Percentiles rank a stretch among this genome's conserved stretches.
phyloP scores from a whole-genome alignment of 1,284 basidiomycete genomes.

The Cerioporus squamosus region DNA sequence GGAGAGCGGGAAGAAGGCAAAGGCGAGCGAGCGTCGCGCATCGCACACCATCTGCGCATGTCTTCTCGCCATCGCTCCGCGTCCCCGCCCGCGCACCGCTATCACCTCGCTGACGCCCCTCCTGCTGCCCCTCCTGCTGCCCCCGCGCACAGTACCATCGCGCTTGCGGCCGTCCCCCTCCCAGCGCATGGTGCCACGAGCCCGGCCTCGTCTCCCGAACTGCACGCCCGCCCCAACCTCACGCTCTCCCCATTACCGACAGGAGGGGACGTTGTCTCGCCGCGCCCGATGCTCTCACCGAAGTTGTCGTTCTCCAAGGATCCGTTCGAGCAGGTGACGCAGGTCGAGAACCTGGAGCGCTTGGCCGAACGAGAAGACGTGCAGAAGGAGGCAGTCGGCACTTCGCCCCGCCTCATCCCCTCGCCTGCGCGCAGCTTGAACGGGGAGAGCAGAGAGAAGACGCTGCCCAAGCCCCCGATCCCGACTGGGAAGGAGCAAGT shows the following conservation, averaged over 20 bases:
- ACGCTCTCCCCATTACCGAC: conserved; percentile 25
- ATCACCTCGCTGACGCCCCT: conserved; percentile 31
- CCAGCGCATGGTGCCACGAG: conserved; percentile 6
- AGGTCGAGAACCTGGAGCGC: conserved; percentile 65
- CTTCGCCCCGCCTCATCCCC: conserved; percentile 24
- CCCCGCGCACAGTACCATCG: not conserved
- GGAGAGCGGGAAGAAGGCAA: conserved; percentile 59
- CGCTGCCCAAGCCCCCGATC: conserved; percentile 59
- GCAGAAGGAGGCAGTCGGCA: conserved; percentile 5
- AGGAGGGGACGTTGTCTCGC: conserved; percentile 51
- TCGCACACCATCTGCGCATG: conserved; percentile 60
- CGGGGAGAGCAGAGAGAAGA: conserved; percentile 50
- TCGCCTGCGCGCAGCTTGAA: conserved; percentile 13
- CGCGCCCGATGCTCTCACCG: conserved; percentile 63
- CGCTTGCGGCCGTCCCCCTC: conserved; percentile 12
- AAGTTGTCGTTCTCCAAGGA: conserved; percentile 52
- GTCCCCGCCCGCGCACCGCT: conserved; percentile 55
- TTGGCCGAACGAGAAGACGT: conserved; percentile 61
- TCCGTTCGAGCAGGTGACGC: conserved; percentile 43
- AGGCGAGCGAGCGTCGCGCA: conserved; percentile 60
- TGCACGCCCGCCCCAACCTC: conserved; percentile 16
- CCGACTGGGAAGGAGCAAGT: conserved; percentile 22
- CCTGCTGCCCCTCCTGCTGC: conserved; percentile 8
- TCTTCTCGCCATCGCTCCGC: conserved; percentile 61
- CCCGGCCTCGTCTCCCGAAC: conserved; percentile 24